Percentiles rank a stretch among this genome's conserved stretches.
Evolutionary conservation across 129 eudicot species (phyloP).

Genomic region (Artemisia tridentata): DNA sequence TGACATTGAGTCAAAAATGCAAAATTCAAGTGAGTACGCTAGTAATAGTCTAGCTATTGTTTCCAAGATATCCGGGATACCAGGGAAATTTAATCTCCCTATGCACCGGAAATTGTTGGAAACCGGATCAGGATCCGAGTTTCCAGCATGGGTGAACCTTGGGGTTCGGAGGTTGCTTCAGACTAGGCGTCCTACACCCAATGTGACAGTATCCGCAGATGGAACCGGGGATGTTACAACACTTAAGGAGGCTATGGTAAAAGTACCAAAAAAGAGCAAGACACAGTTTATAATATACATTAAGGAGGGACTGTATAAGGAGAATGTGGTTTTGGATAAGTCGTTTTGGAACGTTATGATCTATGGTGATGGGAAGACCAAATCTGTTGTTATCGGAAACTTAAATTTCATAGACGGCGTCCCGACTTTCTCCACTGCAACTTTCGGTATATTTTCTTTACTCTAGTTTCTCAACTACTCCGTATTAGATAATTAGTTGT

Average conservation of each 20-base stretch:
- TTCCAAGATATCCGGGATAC: slow-evolving; percentile 43
- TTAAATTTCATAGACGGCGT: slow-evolving; percentile 57
- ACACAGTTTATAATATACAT: slow-evolving; percentile 53
- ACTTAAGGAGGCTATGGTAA: slow-evolving; percentile 58
- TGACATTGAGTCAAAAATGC: slow-evolving; percentile 26
- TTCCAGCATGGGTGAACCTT: slow-evolving; percentile 62
- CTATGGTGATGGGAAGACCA: slow-evolving; percentile 69
- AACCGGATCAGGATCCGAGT: slow-evolving; percentile 13
- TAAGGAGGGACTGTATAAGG: slow-evolving; percentile 62
- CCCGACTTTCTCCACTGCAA: slow-evolving; percentile 66
- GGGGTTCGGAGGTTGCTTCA: slow-evolving; percentile 63
- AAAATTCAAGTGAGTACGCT: slow-evolving; percentile 55
- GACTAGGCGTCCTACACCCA: slow-evolving; percentile 29
- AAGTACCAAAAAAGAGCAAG: slow-evolving; percentile 51
- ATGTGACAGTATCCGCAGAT: slow-evolving; percentile 73
- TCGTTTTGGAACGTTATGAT: slow-evolving; percentile 69
- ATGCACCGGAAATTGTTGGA: slow-evolving; percentile 50
- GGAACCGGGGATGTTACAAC: slow-evolving; percentile 60
- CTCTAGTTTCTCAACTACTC: neutral
- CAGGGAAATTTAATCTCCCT: slow-evolving; percentile 46
- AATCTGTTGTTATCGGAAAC: slow-evolving; percentile 54
- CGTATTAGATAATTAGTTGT: neutral
- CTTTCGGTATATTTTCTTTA: slow-evolving; percentile 48
- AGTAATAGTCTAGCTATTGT: slow-evolving; percentile 88
- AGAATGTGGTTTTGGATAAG: slow-evolving; percentile 59